These are phyloP conservation scores for Lipomyces spencermartinsiae DNA, from an alignment of 805 yeast species.

Conservation along the genomic window DNA sequence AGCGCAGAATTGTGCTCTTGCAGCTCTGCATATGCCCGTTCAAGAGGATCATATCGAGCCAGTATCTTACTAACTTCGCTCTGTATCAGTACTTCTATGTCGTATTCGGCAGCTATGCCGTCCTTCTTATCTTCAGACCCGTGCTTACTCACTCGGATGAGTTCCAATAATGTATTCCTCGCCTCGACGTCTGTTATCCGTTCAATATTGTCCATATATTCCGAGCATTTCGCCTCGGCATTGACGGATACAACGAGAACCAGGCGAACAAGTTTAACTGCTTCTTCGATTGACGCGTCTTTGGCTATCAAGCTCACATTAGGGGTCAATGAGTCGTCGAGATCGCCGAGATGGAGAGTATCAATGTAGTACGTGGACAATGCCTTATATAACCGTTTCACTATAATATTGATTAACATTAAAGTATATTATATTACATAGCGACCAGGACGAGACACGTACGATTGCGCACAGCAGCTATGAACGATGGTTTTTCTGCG, in stretches of 20 bases:
- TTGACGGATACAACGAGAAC: conserved; percentile 16
- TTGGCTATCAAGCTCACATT: conserved; percentile 37
- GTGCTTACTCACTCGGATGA: not conserved
- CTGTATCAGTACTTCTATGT: conserved; percentile 1
- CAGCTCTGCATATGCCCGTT: conserved; percentile 20
- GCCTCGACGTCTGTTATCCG: not conserved
- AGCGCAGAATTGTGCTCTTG: conserved; percentile 18
- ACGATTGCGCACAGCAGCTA: conserved; percentile 29
- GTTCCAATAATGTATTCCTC: conserved; percentile 1
- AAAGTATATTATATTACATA: not conserved
- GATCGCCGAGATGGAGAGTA: not conserved
- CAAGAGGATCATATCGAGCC: conserved; percentile 18
- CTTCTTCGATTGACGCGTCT: conserved; percentile 23
- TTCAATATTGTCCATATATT: not conserved
- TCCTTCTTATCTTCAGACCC: not conserved
- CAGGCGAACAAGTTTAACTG: conserved; percentile 18
- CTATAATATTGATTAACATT: conserved; percentile 6
- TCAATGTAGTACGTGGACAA: conserved; percentile 16
- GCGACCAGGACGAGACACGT: conserved; percentile 1
- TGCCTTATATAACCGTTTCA: conserved; percentile 28
- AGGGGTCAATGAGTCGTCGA: conserved; percentile 8
- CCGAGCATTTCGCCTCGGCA: not conserved
- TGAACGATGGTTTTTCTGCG: conserved; percentile 24
- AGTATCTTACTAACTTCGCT: conserved; percentile 10
- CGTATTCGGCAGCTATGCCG: not conserved